Conservation (phyloP, 352 stramenopile genomes). For the Pythium coloratum region DNA sequence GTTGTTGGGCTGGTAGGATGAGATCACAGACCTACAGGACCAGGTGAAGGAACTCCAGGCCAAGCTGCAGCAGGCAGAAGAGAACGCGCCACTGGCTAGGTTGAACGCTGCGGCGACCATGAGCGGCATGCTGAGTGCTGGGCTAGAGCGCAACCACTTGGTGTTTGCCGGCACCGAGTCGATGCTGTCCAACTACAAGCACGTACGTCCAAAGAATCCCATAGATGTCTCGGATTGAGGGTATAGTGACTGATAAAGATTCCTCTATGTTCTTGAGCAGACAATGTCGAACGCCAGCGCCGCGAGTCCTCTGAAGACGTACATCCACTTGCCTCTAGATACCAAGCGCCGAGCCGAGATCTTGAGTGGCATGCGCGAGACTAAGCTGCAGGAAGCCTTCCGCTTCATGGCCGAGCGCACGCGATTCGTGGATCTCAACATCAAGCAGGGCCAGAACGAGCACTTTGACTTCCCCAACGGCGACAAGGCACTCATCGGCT, state of each 20-base stretch:
- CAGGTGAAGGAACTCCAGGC: slow-evolving; percentile 1
- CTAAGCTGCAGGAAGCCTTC: slow-evolving; percentile 10
- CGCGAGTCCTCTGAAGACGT: slow-evolving; percentile 13
- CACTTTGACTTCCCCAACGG: slow-evolving; percentile 21
- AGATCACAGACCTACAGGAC: slow-evolving; percentile 2
- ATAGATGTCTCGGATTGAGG: too few relatives aligned
- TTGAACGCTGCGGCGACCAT: not conserved
- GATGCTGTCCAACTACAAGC: not conserved
- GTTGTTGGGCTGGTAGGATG: not conserved
- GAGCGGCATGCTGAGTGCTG: slow-evolving; percentile 1
- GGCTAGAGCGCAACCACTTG: not conserved
- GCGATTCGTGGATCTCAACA: slow-evolving; percentile 17
- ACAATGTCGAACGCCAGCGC: not conserved
- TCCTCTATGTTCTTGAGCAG: not conserved
- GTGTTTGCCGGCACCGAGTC: not conserved
- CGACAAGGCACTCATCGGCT: not conserved
- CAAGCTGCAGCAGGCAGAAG: not conserved
- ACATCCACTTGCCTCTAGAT: slow-evolving; percentile 16
- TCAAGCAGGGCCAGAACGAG: slow-evolving; percentile 15
- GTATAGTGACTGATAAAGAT: too few relatives aligned
- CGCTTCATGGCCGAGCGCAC: slow-evolving; percentile 17
- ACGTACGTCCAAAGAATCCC: not conserved
- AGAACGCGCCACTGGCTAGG: not conserved
- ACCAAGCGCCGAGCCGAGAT: not conserved
- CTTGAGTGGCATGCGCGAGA: not conserved